Conservation (phyloP, 2,329 filamentous ascomycete genomes). For the Paraconiothyrium sp. region DNA sequence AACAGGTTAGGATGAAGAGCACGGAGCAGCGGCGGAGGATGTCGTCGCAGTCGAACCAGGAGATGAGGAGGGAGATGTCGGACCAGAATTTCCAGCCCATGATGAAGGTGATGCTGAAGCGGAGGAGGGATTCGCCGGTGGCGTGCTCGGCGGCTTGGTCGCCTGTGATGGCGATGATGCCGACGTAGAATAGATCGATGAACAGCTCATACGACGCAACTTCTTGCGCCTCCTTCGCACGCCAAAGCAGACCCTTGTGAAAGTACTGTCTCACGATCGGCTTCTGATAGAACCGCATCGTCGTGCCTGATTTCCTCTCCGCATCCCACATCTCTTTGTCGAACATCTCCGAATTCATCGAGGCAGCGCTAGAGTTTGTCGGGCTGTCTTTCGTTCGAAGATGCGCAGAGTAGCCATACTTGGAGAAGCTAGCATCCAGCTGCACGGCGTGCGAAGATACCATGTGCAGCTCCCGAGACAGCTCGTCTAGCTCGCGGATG, state of each 20-base stretch:
- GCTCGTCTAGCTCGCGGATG: conserved; percentile 61
- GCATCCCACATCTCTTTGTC: conserved; percentile 50
- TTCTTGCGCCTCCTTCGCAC: conserved; percentile 66
- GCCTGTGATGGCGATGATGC: conserved; percentile 71
- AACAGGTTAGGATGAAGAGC: conserved; percentile 68
- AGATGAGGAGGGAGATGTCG: conserved; percentile 65
- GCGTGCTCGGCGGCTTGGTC: conserved; percentile 68
- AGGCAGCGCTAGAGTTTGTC: conserved; percentile 12
- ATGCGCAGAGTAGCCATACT: conserved; percentile 70
- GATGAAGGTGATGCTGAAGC: conserved; percentile 69
- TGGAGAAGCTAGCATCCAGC: conserved; percentile 69
- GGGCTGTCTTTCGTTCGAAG: conserved; percentile 53
- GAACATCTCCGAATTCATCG: conserved; percentile 31
- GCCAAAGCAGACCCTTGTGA: conserved; percentile 71
- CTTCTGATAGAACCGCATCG: conserved; percentile 66
- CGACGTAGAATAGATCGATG: conserved; percentile 70
- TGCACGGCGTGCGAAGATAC: conserved; percentile 64
- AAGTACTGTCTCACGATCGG: conserved; percentile 73
- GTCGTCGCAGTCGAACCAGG: conserved; percentile 71
- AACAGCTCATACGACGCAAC: conserved; percentile 72
- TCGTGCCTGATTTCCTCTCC: conserved; percentile 51
- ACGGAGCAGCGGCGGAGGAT: conserved; percentile 67
- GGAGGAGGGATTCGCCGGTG: conserved; percentile 64
- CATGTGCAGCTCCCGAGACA: conserved; percentile 64
- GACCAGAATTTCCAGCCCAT: conserved; percentile 72